These are phyloP conservation scores for Tilletia walkeri DNA, from an alignment of 1,284 basidiomycete species.

Conservation along the genomic window DNA sequence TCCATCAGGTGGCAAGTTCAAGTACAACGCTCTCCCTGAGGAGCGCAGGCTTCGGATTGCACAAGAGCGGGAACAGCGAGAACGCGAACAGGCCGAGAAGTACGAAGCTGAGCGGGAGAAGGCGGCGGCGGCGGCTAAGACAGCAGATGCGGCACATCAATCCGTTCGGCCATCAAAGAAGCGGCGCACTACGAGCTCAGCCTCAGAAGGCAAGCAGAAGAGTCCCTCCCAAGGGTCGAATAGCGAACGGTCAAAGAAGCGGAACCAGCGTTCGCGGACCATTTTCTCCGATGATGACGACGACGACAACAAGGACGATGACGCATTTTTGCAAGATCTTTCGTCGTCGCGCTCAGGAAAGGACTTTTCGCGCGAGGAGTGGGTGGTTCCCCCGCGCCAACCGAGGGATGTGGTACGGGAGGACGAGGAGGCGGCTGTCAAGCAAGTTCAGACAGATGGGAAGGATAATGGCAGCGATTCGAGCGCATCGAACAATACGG, in stretches of 20 bases:
- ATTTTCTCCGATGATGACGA: not conserved
- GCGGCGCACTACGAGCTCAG: not conserved
- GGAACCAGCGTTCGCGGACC: not conserved
- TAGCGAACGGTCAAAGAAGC: constrained; percentile 1
- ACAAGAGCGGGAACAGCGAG: constrained; percentile 32
- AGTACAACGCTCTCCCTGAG: constrained; percentile 33
- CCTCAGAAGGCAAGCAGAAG: constrained; percentile 17
- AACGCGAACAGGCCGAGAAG: constrained; percentile 33
- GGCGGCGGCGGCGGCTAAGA: not conserved
- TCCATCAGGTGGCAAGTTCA: constrained; percentile 15
- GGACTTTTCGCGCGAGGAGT: not conserved
- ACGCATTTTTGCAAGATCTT: too few species aligned
- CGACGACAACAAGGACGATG: not conserved
- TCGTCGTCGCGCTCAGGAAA: too few species aligned
- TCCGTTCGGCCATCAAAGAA: constrained; percentile 9
- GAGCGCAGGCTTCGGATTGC: constrained; percentile 37
- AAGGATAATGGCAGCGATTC: not conserved
- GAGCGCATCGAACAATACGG: too few species aligned
- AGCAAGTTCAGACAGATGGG: constrained; percentile 16
- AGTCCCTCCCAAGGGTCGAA: not conserved
- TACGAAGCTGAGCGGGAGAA: constrained; percentile 24
- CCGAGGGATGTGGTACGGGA: not conserved
- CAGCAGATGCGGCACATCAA: constrained; percentile 27
- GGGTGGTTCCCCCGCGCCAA: not conserved
- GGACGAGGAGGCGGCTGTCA: not conserved